Percentiles rank a stretch among this genome's conserved stretches.
Evolutionary conservation across 2,329 filamentous ascomycete species (phyloP).

Genomic region (Leptographium flavum): DNA sequence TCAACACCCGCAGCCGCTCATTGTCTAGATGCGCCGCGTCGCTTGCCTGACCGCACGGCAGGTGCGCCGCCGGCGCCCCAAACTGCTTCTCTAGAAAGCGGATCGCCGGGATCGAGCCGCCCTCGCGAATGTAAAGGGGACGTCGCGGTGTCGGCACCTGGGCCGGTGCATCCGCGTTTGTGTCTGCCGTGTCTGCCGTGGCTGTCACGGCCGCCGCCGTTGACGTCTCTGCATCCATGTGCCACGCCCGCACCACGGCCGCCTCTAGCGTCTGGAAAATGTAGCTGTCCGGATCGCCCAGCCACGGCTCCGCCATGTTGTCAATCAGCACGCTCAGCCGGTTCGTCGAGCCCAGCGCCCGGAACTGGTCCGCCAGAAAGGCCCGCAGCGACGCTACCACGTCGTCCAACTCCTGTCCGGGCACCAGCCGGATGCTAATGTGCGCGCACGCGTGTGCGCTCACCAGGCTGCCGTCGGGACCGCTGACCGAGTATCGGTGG

Average conservation of each 20-base stretch:
- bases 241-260: conserved; percentile 78
- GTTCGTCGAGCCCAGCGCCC: conserved; percentile 64
- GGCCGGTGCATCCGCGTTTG: not conserved
- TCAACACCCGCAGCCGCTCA: conserved; percentile 75
- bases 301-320: conserved; percentile 90
- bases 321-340: conserved; percentile 70
- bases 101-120: conserved; percentile 88
- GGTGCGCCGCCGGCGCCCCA: conserved; percentile 73
- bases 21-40: conserved; percentile 92
- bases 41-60: conserved; percentile 89
- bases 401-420: conserved; percentile 75
- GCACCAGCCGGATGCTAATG: conserved; percentile 81
- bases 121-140: conserved; percentile 88
- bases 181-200: not conserved
- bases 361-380: conserved; percentile 61
- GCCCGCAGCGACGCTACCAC: conserved; percentile 53
- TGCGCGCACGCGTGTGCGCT: conserved; percentile 79
- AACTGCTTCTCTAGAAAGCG: conserved; percentile 93
- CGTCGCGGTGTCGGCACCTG: conserved; percentile 29
- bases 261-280: conserved; percentile 82
- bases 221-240: conserved; percentile 28
- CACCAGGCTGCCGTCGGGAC: conserved; percentile 82
- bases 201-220: conserved; percentile 4
- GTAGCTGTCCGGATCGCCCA: conserved; percentile 79
- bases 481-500: conserved; percentile 84